These are phyloP conservation scores for Podospora pseudoanserina DNA, from an alignment of 495 filamentous ascomycete genomes.

Conservation along the genomic window DNA sequence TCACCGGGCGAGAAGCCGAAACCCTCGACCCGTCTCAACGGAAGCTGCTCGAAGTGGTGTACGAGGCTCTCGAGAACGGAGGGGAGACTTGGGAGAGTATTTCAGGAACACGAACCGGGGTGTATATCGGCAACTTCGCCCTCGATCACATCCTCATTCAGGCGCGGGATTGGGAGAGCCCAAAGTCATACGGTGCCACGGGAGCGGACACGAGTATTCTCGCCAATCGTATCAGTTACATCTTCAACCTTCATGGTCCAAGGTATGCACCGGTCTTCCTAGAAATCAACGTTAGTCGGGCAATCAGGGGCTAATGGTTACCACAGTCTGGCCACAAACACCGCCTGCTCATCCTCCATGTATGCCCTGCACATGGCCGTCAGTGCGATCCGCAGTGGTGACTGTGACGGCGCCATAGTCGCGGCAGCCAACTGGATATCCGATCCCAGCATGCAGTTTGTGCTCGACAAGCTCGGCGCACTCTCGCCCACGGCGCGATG, in stretches of 20 bases:
- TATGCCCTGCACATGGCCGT: constrained; percentile 51
- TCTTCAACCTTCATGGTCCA: constrained; percentile 44
- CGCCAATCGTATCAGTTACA: constrained; percentile 50
- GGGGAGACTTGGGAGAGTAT: not conserved
- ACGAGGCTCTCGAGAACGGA: not conserved
- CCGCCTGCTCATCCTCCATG: constrained; percentile 54
- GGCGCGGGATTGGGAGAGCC: constrained; percentile 3
- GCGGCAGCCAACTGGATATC: constrained; percentile 49
- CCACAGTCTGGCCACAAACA: constrained; percentile 29
- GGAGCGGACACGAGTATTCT: constrained; percentile 32
- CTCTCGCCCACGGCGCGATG: constrained; percentile 42
- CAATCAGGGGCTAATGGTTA: too few relatives aligned
- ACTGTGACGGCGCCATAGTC: constrained; percentile 42
- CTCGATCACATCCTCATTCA: constrained; percentile 6
- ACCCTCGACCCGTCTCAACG: not conserved
- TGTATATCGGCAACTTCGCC: constrained; percentile 30
- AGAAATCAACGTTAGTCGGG: too few relatives aligned
- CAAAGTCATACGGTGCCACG: constrained; percentile 32
- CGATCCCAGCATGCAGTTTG: not conserved
- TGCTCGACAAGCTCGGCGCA: constrained; percentile 19
- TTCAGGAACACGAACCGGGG: not conserved
- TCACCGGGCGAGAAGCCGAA: not conserved
- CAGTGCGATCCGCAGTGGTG: constrained; percentile 43
- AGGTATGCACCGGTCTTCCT: constrained; percentile 22
- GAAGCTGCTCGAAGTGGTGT: not conserved